These are phyloP conservation scores for Paramecium pentaurelia DNA, from an alignment of 73 alveolate species.

Conservation along the genomic window DNA sequence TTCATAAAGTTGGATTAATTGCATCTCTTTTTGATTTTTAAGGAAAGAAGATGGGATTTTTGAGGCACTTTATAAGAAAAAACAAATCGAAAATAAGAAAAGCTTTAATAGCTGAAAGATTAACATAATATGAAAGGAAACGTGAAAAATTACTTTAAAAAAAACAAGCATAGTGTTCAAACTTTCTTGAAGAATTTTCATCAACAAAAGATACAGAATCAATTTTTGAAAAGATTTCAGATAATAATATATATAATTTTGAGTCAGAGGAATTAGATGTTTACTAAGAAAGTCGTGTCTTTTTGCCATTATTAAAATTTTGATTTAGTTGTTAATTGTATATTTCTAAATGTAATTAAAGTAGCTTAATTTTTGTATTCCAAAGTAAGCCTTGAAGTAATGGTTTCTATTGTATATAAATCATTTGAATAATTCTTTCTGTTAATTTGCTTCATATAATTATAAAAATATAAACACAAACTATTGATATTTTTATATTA, in stretches of 20 bases:
- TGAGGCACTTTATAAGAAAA: neutral
- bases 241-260: neutral
- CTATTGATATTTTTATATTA: neutral
- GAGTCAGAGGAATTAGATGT: neutral
- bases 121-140: neutral
- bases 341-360: neutral
- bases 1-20: neutral
- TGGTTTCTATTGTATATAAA: neutral
- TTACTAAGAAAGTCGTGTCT: neutral
- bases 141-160: neutral
- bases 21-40: neutral
- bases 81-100: neutral
- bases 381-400: neutral
- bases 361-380: neutral
- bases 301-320: neutral
- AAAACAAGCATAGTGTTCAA: neutral
- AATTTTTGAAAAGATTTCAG: neutral
- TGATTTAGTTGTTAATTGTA: neutral
- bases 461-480: neutral
- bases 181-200: neutral
- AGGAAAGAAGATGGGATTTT: slow-evolving; percentile 29
- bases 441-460: neutral
- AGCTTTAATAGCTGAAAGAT: neutral
- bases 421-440: neutral
- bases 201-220: neutral